Percentiles rank a stretch among this genome's conserved stretches.
These are phyloP conservation scores for Lachancea lanzarotensis DNA, from an alignment of 805 yeast genomes.

Conservation along the genomic window DNA sequence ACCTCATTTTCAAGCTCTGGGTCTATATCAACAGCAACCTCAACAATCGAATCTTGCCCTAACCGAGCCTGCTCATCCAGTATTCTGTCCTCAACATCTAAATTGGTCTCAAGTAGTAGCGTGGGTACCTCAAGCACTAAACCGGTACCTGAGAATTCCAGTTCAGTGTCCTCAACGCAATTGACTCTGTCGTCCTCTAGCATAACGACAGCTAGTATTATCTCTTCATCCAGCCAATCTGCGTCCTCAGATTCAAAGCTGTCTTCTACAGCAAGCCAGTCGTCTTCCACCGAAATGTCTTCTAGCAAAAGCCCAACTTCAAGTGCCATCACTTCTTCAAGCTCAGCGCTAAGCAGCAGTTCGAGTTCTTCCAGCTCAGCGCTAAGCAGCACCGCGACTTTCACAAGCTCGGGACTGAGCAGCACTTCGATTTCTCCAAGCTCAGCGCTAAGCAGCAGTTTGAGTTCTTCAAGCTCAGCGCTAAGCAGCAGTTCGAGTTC, in stretches of 20 bases:
- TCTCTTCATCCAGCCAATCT: neutral
- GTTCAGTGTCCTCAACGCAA: neutral
- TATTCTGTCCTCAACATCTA: neutral
- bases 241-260: neutral
- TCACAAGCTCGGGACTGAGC: neutral
- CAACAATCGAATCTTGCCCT: neutral
- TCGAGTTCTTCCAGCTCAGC: neutral
- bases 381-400: neutral
- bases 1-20: neutral
- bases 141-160: neutral
- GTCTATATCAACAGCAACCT: neutral
- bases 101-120: neutral
- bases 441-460: no score
- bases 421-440: neutral
- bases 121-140: neutral
- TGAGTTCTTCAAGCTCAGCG: no score
- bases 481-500: no score
- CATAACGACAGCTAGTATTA: neutral
- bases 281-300: neutral
- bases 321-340: neutral
- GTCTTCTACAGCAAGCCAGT: neutral
- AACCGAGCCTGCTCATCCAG: neutral
- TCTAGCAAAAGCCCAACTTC: neutral
- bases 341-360: neutral
- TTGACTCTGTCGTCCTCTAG: neutral